These are phyloP conservation scores for Berkeleyomyces basicola DNA, from an alignment of 2,329 filamentous ascomycete species.

Conservation along the genomic window DNA sequence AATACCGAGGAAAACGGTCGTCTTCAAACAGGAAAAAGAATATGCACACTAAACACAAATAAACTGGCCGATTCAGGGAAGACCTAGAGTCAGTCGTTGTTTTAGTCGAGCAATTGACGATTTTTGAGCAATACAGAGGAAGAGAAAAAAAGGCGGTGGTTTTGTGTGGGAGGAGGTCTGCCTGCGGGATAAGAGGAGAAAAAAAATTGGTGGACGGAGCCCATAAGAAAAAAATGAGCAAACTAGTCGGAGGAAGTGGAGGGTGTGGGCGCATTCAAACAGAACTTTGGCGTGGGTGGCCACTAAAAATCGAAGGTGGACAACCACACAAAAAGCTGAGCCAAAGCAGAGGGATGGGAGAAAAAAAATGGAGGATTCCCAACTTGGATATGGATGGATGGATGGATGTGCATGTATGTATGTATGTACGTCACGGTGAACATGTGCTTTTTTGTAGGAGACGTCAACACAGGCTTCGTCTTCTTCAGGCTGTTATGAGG, in stretches of 20 bases:
- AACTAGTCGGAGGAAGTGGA: slow-evolving; percentile 8
- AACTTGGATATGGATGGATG: neutral
- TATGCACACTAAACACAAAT: slow-evolving; percentile 1
- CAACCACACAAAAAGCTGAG: slow-evolving; percentile 1
- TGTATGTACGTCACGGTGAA: neutral
- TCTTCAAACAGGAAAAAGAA: neutral
- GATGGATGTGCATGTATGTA: neutral
- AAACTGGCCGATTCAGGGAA: neutral
- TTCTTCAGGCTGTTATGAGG: neutral
- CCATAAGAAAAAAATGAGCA: slow-evolving; percentile 5
- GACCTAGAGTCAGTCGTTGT: slow-evolving; percentile 4
- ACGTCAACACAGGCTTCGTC: neutral
- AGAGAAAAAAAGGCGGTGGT: slow-evolving; percentile 5
- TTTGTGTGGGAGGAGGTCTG: slow-evolving; percentile 11
- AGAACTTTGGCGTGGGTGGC: neutral
- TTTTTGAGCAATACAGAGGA: slow-evolving; percentile 6
- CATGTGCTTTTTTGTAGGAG: neutral
- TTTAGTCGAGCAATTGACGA: slow-evolving; percentile 2
- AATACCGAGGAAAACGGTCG: neutral
- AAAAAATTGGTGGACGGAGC: slow-evolving; percentile 9
- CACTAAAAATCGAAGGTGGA: slow-evolving; percentile 3
- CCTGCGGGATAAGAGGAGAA: slow-evolving; percentile 11
- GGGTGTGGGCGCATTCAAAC: slow-evolving; percentile 8
- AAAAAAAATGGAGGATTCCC: neutral
- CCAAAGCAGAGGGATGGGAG: neutral